Base-by-base conservation (phyloP, 2,329 filamentous ascomycete species). In the Nothophaeocryptopus gaeumannii region DNA sequence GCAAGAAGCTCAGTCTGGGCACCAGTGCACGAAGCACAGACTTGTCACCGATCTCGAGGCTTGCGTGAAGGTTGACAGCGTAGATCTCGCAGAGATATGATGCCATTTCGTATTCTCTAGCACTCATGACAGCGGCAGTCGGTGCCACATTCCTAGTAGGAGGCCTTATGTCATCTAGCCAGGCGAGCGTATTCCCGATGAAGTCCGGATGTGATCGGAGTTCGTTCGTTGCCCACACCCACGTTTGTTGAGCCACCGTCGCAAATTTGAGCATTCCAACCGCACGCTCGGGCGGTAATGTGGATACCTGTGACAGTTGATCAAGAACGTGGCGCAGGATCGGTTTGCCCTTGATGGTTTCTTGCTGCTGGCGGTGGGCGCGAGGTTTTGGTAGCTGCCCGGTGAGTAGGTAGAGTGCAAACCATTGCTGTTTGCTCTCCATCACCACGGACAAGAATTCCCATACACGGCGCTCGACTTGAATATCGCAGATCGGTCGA, bases 361-460 rank as follows among this genome's bases (percentile, higher is more conserved):
- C 70, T 68, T 67, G 38, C 76, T 77, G 37, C 82, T 82, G 62
- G 69, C 68, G 37, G 36, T 55, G 38, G 77, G 77, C 40, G 74
- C 5, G 86, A 81, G 59, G 93, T 84, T 54, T 88, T 3, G 92
- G 90, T 0, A 89, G 89, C 63, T 84, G 86, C 15, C 91, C 93
- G 5, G 90, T 96, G 34, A 97, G 81, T 8, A 99, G 78, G 64
- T 91, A 95, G 54, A 96, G 89, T 0, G 92, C 89, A 74, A 99
- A 88, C 88, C 92, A 97, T 65, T 96, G 91, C 67, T 99, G 93
- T 55, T 89, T 85, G 66, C 89, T 91, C 58, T 87, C 86, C 53
- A 99, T 81, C 39, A 97, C 85, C 2, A 86, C 84, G 2, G 91
- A 88, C 45, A 97, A 83, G 63, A 99, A 84, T 49, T 81, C 82